These are phyloP conservation scores for Backusella sp. DNA, from an alignment of 192 early-diverging fungal genomes.

Conservation along the genomic window DNA sequence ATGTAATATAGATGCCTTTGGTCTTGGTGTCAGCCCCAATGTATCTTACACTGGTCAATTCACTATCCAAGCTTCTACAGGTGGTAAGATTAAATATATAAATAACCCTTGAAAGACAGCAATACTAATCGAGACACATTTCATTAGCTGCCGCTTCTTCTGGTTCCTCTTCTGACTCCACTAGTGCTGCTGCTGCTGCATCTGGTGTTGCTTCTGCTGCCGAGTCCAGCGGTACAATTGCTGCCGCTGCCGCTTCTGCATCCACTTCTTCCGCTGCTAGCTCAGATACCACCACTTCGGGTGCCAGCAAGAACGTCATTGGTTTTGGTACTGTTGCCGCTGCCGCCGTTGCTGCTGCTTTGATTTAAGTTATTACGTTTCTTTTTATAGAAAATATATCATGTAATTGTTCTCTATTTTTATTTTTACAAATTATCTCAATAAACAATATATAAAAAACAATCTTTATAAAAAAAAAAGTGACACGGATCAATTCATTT, in stretches of 20 bases:
- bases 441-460: not conserved
- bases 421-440: not conserved
- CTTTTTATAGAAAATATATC: not conserved
- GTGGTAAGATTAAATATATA: slow-evolving; percentile 3
- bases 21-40: slow-evolving; percentile 32
- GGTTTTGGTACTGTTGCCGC: not conserved
- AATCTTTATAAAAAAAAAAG: not conserved
- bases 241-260: slow-evolving; percentile 1
- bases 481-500: not conserved
- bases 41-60: slow-evolving; percentile 34
- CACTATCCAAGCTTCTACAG: slow-evolving; percentile 24
- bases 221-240: not conserved
- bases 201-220: not conserved
- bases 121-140: not conserved
- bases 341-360: not conserved
- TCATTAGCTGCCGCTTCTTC: not conserved
- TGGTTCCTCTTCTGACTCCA: not conserved
- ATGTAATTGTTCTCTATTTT: not conserved
- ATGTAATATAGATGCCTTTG: slow-evolving; percentile 22
- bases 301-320: slow-evolving; percentile 1
- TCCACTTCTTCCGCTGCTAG: not conserved
- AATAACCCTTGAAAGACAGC: not conserved
- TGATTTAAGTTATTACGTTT: slow-evolving; percentile 11
- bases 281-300: slow-evolving; percentile 2
- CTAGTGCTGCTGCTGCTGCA: not conserved